Evolutionary conservation across 2,329 filamentous ascomycete genomes (phyloP), one percentile per base, ranked within the genome.

Genomic region (Alternaria conjuncta): DNA sequence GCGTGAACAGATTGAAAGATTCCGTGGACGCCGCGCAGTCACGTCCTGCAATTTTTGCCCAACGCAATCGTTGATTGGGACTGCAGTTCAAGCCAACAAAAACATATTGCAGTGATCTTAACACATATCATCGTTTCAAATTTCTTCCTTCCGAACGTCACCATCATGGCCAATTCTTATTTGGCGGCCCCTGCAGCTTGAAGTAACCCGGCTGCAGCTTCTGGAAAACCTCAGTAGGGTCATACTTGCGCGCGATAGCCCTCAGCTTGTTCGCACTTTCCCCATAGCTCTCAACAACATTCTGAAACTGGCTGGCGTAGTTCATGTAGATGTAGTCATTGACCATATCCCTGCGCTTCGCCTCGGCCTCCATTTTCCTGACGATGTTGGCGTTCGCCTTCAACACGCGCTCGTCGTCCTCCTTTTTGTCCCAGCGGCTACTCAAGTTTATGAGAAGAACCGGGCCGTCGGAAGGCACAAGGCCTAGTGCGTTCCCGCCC

Each of bases 241-340:
- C 67, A 5, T 65, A 64, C 30, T 67, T 63, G 47, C 30, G 36
- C 9, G 64, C 61, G 4, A 70, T 54, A 0, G 10, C 3, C 23
- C 46, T 63, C 28, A 70, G 41, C 28, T 63, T 72, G 7, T 65
- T 63, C n/a, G 66, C 56, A 36, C 71, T 59, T 23, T 67, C 36
- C 0, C 82, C 82, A 63, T 84, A 85, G n/a, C 79, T 75, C 10
- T 66, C 64, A 44, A 84, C 64, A 1, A 81, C 76, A 64, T 81
- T 77, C 66, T 84, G 82, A 56, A 74, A 80, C 66, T 77, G 72
- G 51, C 75, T 78, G 11, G 81, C 83, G 57, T 84, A 84, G 64
- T 84, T 84, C 78, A 84, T 80, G 66, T 84, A 84, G 12, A 67
- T 11, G 36, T 51, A 65, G 7, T 59, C 25, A 3, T 55, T 54